These are phyloP conservation scores for Aegle marmelos DNA, from an alignment of 345 rosid genomes.

Conservation along the genomic window DNA sequence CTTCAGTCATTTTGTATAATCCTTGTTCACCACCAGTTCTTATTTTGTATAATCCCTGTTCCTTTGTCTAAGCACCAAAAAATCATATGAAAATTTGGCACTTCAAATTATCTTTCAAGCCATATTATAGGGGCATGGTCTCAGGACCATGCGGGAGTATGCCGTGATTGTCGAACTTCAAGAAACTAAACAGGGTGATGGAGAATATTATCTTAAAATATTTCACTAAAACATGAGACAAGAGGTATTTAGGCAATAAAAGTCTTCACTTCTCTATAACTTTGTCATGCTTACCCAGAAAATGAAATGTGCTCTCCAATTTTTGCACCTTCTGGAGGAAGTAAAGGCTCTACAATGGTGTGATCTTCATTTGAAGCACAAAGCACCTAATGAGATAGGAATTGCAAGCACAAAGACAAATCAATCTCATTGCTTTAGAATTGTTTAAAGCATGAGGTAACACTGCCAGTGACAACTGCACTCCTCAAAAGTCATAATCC, in stretches of 20 bases:
- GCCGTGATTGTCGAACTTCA: background rate
- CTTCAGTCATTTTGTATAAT: background rate
- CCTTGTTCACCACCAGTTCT: background rate
- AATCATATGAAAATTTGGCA: background rate
- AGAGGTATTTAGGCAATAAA: background rate
- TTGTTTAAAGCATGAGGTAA: background rate
- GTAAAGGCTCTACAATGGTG: conserved; percentile 71
- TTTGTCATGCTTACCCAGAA: conserved; percentile 53
- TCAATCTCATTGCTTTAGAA: background rate
- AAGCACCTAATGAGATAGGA: conserved; percentile 54
- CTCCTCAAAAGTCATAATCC: background rate
- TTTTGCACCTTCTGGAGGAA: conserved; percentile 79
- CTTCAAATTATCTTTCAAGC: background rate
- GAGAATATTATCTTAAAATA: background rate
- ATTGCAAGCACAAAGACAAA: conserved; percentile 15
- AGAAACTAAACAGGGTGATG: background rate
- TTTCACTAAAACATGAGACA: background rate
- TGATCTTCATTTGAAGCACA: conserved; percentile 93
- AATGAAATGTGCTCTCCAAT: conserved; percentile 73
- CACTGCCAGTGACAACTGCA: background rate
- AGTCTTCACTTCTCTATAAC: background rate
- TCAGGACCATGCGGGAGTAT: background rate
- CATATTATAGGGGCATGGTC: background rate
- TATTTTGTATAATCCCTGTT: background rate
- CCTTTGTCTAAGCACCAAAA: background rate